Evolutionary conservation across 2,329 filamentous ascomycete genomes (phyloP), one percentile per base, ranked within the genome.

Genomic region (Botrytis galanthina): DNA sequence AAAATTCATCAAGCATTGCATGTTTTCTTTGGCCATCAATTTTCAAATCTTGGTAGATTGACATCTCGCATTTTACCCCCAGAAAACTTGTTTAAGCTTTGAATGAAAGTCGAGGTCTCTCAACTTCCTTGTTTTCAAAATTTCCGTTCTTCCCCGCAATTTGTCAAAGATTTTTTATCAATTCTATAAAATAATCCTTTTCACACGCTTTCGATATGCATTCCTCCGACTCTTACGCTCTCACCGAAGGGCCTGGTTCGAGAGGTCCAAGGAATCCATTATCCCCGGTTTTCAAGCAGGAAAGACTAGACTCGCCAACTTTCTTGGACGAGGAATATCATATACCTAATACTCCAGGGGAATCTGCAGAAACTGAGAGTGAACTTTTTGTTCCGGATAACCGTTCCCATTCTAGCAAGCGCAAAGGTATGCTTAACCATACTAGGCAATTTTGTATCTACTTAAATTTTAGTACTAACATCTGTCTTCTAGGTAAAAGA

Each of bases 11-110:
- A 16, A n/a, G 7, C 0, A n/a, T 51, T n/a, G 6, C 12, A 14
- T 1, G 1, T n/a, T 2, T n/a, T n/a, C 26, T 51, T 51, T n/a
- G 26, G 2, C 26, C 4, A 7, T 14, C 14, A 16, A 26, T 2
- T 14, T 14, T n/a, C 26, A 26, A 26, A 51, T n/a, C 12, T 51
- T 51, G 48, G 3, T n/a, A 16, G 12, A 51, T 51, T 1, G 48
- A 14, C 26, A n/a, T 18, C 51, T 54, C 18, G 51, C 14, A 54
- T 29, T 14, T 54, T 8, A 29, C 14, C 39, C 16, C n/a, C 35
- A 61, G 26, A 35, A 4, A 26, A 14, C 1, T 7, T 16, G 10
- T 39, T n/a, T 39, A 32, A 61, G 22, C 35, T 39, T 54, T 39
- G 26, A 16, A n/a, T 14, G 7, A 54, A 5, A 54, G 26, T 54